phyloP scores from a whole-genome alignment of 306 rosid genomes.

The Senna tora region DNA sequence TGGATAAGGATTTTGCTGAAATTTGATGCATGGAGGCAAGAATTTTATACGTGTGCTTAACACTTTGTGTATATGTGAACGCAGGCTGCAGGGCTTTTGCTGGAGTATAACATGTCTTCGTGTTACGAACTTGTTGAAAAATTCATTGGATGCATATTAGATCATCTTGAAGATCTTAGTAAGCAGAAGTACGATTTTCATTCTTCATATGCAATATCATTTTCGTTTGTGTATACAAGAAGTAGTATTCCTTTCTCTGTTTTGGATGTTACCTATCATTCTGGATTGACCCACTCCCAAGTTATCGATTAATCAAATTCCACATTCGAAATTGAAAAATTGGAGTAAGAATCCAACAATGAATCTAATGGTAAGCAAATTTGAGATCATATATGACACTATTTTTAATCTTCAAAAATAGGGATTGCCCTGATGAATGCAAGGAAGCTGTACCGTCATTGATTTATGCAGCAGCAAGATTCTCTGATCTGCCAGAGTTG shows the following conservation, averaged over 20 bases:
- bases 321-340: too few relatives aligned
- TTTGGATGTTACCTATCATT: background rate
- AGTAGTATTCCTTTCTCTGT: background rate
- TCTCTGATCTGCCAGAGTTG: constrained; percentile 76
- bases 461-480: constrained; percentile 75
- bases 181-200: constrained; percentile 60
- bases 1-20: too few relatives aligned
- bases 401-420: constrained; percentile 29
- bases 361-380: too few relatives aligned
- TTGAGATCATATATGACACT: background rate
- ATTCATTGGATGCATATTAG: constrained; percentile 53
- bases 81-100: constrained; percentile 65
- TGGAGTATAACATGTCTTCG: constrained; percentile 56
- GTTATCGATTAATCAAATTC: too few relatives aligned
- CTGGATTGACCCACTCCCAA: background rate
- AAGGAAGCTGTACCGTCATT: constrained; percentile 75
- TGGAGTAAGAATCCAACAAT: too few relatives aligned
- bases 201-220: background rate
- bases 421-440: constrained; percentile 94
- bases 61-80: constrained; percentile 20
- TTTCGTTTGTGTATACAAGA: too few relatives aligned
- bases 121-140: constrained; percentile 62
- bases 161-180: constrained; percentile 54
- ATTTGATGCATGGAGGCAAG: too few relatives aligned
- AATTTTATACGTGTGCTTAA: constrained; percentile 8